Conservation (phyloP, 371 early-diverging fungal species). For the Lichtheimia ramosa region DNA sequence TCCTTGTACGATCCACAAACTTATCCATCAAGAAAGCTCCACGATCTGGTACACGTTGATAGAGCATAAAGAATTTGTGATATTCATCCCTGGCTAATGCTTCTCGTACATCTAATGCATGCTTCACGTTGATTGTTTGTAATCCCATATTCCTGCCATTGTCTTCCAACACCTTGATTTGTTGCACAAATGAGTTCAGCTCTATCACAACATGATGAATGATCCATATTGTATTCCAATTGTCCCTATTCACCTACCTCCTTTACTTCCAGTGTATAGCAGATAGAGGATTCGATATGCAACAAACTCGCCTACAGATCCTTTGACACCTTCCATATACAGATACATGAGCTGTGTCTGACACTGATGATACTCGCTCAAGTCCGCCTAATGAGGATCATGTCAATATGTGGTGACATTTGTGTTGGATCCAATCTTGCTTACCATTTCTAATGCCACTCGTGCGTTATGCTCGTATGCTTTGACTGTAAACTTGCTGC, state of each 20-base stretch:
- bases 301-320: constrained; percentile 81
- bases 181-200: not conserved
- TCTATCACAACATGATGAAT: not conserved
- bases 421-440: too few relatives aligned
- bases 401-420: not conserved
- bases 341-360: constrained; percentile 90
- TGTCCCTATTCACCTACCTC: constrained; percentile 67
- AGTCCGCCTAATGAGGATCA: constrained; percentile 63
- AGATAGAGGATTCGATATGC: constrained; percentile 92
- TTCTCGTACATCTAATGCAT: constrained; percentile 83
- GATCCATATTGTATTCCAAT: not conserved
- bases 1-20: constrained; percentile 84
- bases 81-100: constrained; percentile 81
- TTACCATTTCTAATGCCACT: constrained; percentile 89
- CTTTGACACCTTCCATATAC: constrained; percentile 68
- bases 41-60: constrained; percentile 80
- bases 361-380: constrained; percentile 97
- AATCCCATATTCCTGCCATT: constrained; percentile 44
- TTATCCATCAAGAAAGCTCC: constrained; percentile 86
- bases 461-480: constrained; percentile 95
- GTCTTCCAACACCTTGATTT: not conserved
- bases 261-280: constrained; percentile 81
- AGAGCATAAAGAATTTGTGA: constrained; percentile 79
- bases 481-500: constrained; percentile 87
- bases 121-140: constrained; percentile 53